Percentiles rank a stretch among this genome's conserved stretches.
phyloP scores from a whole-genome alignment of 768 basidiomycete species.

The Hemileccinum impolitum region DNA sequence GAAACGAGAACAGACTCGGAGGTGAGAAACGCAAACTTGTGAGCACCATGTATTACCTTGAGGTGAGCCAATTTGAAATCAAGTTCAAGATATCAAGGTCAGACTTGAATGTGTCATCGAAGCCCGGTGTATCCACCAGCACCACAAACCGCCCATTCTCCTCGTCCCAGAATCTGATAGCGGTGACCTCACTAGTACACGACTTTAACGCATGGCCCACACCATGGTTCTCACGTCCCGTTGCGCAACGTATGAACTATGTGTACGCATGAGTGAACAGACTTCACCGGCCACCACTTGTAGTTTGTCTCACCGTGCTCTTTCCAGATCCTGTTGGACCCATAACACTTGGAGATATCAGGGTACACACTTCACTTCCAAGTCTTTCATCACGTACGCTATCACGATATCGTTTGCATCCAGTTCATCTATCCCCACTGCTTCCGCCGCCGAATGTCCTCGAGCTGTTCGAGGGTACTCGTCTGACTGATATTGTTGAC shows the following conservation, averaged over 20 bases:
- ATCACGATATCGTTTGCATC: slow-evolving; percentile 5
- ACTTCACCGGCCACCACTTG: neutral
- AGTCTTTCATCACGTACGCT: slow-evolving; percentile 9
- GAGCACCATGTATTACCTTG: slow-evolving; percentile 1
- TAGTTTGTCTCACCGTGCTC: slow-evolving; percentile 9
- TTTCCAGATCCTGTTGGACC: slow-evolving; percentile 18
- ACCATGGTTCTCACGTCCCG: neutral
- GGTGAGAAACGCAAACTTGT: neutral
- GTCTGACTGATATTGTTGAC: no score
- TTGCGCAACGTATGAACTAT: slow-evolving; percentile 12
- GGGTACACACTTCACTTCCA: neutral
- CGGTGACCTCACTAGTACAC: slow-evolving; percentile 6
- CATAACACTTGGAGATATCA: slow-evolving; percentile 6
- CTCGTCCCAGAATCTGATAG: slow-evolving; percentile 5
- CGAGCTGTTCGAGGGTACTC: no score
- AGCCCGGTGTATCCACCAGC: slow-evolving; percentile 26
- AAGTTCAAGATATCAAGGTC: slow-evolving; percentile 13
- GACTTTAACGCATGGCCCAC: slow-evolving; percentile 11
- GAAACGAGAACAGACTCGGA: neutral
- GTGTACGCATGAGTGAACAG: neutral
- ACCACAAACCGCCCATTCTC: slow-evolving; percentile 4
- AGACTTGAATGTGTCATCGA: slow-evolving; percentile 17
- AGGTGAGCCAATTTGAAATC: slow-evolving; percentile 16
- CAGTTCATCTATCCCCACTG: no score
- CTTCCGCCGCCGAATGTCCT: no score